Conservation (phyloP, 352 stramenopile species). For the Globisporangium polare region DNA sequence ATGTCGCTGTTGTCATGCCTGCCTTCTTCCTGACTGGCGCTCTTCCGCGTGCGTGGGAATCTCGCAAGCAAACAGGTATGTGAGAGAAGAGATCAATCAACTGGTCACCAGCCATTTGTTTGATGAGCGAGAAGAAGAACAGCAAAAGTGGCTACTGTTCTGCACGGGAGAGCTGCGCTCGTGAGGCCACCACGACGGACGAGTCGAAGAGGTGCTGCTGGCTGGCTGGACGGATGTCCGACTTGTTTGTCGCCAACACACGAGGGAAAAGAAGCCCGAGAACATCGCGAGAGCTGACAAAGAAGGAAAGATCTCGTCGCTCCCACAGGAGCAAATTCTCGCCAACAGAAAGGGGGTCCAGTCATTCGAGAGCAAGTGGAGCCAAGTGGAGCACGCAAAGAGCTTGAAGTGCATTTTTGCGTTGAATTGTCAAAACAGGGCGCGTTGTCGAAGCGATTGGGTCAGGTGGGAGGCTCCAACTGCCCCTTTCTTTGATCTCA, state of each 20-base stretch:
- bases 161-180: no score
- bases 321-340: background rate
- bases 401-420: background rate
- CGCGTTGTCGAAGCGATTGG: background rate
- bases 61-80: no score
- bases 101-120: no score
- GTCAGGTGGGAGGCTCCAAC: background rate
- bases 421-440: background rate
- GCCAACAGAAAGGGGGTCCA: background rate
- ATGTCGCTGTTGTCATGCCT: no score
- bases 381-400: background rate
- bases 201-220: background rate
- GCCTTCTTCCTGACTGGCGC: no score
- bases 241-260: background rate
- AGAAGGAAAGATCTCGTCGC: background rate
- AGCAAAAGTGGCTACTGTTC: no score
- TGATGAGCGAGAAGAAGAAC: no score
- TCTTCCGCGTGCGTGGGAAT: no score
- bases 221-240: background rate
- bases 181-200: no score
- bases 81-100: no score
- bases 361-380: background rate
- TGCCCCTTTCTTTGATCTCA: background rate
- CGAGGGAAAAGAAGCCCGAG: background rate
- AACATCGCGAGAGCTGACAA: background rate